These are phyloP conservation scores for Ophiostoma australiae DNA, from an alignment of 2,329 filamentous ascomycete genomes.

Conservation along the genomic window DNA sequence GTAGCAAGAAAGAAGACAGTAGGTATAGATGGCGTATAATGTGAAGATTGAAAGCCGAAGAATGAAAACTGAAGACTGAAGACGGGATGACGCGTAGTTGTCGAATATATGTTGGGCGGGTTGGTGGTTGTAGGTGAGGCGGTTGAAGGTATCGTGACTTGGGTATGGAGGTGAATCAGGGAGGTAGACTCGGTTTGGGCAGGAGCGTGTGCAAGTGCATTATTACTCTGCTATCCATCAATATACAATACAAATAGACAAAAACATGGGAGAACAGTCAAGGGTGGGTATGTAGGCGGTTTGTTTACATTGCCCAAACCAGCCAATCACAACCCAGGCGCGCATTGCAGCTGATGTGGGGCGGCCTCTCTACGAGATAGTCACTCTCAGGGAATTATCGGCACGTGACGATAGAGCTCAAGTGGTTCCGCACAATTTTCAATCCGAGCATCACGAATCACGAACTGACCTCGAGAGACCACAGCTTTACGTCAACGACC, in stretches of 20 bases:
- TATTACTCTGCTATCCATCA: neutral
- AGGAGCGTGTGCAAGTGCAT: conserved; percentile 4
- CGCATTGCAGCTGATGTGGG: conserved; percentile 11
- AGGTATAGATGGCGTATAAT: neutral
- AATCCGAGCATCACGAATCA: neutral
- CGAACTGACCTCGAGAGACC: neutral
- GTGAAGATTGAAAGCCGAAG: neutral
- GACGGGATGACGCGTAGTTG: neutral
- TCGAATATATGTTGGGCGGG: neutral
- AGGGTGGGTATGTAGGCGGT: conserved; percentile 5
- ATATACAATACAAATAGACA: neutral
- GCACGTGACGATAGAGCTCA: conserved; percentile 22
- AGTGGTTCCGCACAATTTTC: conserved; percentile 18
- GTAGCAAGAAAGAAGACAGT: neutral
- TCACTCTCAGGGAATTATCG: conserved; percentile 7
- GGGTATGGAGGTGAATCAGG: neutral
- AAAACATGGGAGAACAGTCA: neutral
- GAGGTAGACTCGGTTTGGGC: neutral
- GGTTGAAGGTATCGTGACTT: conserved; percentile 2
- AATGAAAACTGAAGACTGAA: too few relatives aligned
- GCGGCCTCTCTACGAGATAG: neutral
- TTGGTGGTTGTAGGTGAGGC: neutral
- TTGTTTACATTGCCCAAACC: conserved; percentile 26
- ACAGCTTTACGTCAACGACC: neutral
- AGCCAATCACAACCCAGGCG: conserved; percentile 22